Base-by-base conservation (phyloP, 768 basidiomycete genomes). In the Tubosaeta brunneosetosa region DNA sequence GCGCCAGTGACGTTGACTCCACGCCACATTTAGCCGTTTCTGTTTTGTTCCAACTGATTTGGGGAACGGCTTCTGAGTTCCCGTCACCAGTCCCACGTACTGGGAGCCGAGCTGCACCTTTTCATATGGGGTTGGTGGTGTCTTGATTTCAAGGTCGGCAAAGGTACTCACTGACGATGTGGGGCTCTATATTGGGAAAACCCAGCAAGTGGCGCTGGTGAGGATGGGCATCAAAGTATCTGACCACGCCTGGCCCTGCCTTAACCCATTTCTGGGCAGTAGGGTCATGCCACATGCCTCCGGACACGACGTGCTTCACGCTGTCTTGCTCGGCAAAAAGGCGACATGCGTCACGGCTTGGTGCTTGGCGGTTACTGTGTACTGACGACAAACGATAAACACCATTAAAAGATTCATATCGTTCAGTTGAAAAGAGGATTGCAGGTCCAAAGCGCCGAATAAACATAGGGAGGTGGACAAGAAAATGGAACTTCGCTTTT, bases 211-310 rank as follows among this genome's bases (percentile, higher is more conserved):
- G 19, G 5, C 26, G 7, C 17, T 58, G 57, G 8, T 52, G 25
- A 31, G 51, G 54, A 22, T 58, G 48, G 9, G 27, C 10, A 14
- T 46, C 7, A 3, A 58, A 44, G 33, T 55, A 55, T 14, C 13
- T 16, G 10, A 31, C 26, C 33, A 51, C 16, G 13, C 12, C 29
- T 51, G 27, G 17, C 31, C 50, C 49, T 29, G 51, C 52, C 2
- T 34, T 29, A 14, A 47, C 49, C 58, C 51, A 53, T 10, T 9
- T 36, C 10, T 22, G 16, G 19, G 26, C 37, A 12, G 6, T 22
- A 4, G 55, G 17, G 29, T 64, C 37, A 25, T 16, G 16, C 57
- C 63, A 63, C 5, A 16, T 32, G 0, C 61, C 59, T 3, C 36
- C 36, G n/a, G 31, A 19, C 3, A 45, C 32, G 3, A 33, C 14